phyloP scores from a whole-genome alignment of 2,329 filamentous ascomycete species.

The Podosphaera fusca region DNA sequence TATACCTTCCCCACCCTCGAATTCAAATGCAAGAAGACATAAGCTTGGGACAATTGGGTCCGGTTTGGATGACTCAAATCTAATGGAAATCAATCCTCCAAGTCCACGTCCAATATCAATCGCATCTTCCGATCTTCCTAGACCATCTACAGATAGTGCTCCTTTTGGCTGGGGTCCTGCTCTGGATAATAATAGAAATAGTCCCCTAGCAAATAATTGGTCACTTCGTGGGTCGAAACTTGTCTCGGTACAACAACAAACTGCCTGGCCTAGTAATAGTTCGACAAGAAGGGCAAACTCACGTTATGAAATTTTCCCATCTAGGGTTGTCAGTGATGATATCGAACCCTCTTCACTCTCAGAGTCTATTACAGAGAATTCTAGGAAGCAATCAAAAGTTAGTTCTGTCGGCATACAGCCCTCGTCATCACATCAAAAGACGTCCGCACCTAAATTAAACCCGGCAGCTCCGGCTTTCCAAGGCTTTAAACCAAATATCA shows the following conservation, averaged over 20 bases:
- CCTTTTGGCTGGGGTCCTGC: conserved; percentile 45
- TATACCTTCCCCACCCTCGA: conserved; percentile 14
- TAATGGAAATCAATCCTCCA: conserved; percentile 29
- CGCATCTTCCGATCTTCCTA: conserved; percentile 44
- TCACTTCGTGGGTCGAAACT: conserved; percentile 13
- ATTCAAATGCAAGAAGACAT: conserved; percentile 7
- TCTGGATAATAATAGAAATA: conserved; percentile 24
- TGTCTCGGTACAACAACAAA: neutral
- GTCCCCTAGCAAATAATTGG: conserved; percentile 30
- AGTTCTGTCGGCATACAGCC: conserved; percentile 65
- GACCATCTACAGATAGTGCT: conserved; percentile 57
- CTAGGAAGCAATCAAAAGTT: conserved; percentile 29
- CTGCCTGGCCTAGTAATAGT: conserved; percentile 42
- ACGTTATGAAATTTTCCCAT: conserved; percentile 47
- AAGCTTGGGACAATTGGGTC: conserved; percentile 23
- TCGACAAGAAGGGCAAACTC: conserved; percentile 63
- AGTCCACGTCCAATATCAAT: conserved; percentile 46
- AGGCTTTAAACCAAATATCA: conserved; percentile 34
- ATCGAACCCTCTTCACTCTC: conserved; percentile 35
- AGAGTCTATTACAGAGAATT: conserved; percentile 27
- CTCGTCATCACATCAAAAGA: conserved; percentile 22
- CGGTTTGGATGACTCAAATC: conserved; percentile 21
- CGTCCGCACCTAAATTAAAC: conserved; percentile 42
- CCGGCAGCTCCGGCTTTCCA: conserved; percentile 79
- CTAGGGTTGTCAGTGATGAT: conserved; percentile 37